Percentiles rank a stretch among this genome's conserved stretches.
These are phyloP conservation scores for Macrolepiota albuminosa DNA, from an alignment of 768 basidiomycete genomes.

Conservation along the genomic window DNA sequence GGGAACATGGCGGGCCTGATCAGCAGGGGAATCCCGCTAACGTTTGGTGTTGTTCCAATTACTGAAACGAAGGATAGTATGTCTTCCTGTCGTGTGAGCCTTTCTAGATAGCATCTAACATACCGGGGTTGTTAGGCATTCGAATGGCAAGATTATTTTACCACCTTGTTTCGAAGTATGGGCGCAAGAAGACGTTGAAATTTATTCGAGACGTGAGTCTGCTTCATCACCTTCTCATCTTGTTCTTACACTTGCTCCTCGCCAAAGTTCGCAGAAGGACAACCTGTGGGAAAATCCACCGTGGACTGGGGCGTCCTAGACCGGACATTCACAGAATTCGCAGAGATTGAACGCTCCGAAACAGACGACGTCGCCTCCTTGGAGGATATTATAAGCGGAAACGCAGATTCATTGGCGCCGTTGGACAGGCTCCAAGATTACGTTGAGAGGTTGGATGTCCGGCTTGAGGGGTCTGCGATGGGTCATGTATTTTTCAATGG, in stretches of 20 bases:
- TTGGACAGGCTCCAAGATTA: constrained; percentile 50
- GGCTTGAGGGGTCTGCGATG: constrained; percentile 20
- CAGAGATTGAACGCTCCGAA: constrained; percentile 21
- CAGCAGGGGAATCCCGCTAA: constrained; percentile 64
- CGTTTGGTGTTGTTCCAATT: constrained; percentile 84
- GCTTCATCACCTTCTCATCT: background rate
- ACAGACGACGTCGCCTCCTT: constrained; percentile 23
- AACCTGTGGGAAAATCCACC: constrained; percentile 23
- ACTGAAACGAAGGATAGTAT: constrained; percentile 46
- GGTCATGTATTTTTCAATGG: constrained; percentile 90
- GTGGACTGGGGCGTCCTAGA: constrained; percentile 38
- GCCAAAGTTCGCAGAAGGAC: constrained; percentile 33
- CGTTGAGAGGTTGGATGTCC: constrained; percentile 49
- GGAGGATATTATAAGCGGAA: constrained; percentile 33
- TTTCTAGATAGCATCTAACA: background rate
- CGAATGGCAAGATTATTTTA: constrained; percentile 74
- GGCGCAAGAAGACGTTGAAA: constrained; percentile 54
- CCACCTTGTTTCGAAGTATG: constrained; percentile 59
- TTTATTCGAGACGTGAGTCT: constrained; percentile 52
- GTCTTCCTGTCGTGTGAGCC: background rate
- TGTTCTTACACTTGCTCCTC: background rate
- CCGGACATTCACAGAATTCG: constrained; percentile 33
- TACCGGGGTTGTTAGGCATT: constrained; percentile 34
- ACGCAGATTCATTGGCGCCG: constrained; percentile 23
- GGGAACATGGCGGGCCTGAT: constrained; percentile 68